Percentiles rank a stretch among this genome's conserved stretches.
These are phyloP conservation scores for Abelmoschus esculentus DNA, from an alignment of 345 rosid species.

Conservation along the genomic window DNA sequence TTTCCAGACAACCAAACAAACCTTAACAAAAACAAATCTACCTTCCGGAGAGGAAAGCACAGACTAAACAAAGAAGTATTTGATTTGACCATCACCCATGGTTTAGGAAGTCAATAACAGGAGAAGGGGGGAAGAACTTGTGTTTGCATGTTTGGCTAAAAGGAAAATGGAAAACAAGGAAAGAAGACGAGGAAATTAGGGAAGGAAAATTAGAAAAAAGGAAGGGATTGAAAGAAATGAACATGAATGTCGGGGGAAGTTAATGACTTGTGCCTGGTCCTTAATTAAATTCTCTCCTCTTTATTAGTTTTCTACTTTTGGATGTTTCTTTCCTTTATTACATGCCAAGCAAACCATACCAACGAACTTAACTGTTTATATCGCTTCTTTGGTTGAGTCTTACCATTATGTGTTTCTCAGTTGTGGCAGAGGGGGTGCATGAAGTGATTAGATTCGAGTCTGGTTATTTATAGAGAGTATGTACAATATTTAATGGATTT, in stretches of 20 bases:
- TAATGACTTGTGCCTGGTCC: neutral
- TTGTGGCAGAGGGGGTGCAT: no score
- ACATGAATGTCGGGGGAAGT: conserved; percentile 4
- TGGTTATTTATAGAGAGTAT: no score
- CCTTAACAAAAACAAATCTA: no score
- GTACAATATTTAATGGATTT: no score
- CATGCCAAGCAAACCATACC: neutral
- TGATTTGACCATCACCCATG: neutral
- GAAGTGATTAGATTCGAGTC: no score
- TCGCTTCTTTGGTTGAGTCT: no score
- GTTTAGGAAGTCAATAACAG: no score
- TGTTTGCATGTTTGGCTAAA: neutral
- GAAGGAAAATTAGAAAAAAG: neutral
- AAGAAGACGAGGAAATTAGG: no score
- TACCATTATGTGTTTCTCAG: no score
- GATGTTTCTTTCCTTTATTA: neutral
- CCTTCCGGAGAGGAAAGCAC: neutral
- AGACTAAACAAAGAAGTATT: neutral
- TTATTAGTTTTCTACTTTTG: conserved; percentile 5
- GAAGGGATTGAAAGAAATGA: neutral
- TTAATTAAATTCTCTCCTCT: neutral
- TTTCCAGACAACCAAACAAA: neutral
- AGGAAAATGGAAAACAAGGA: no score
- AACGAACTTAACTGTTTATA: no score
- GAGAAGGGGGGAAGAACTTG: no score